Evolutionary conservation across 2,329 filamentous ascomycete species (phyloP), one percentile per base, ranked within the genome.

Genomic region (Helotiales sp.): DNA sequence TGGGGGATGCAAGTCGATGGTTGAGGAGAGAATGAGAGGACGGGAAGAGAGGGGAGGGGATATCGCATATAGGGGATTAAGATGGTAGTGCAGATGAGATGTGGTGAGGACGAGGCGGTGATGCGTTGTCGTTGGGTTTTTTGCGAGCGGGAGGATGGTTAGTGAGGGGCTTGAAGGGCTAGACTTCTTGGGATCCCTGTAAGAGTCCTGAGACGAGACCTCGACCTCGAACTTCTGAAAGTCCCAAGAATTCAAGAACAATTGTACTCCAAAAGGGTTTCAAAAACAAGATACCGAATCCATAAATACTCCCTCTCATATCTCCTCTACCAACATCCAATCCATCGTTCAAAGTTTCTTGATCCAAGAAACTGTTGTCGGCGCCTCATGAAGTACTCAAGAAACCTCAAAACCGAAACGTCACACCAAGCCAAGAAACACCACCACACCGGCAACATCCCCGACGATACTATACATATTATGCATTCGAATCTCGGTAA

Each of bases 401-500:
- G 10, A 15, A 12, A 13, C 33, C 33, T n/a, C 8, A 15, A 5
- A 36, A 4, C 2, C 36, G 36, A 52, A 52, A 52, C 49, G 33
- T 34, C 49, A 40, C 49, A 40, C 15, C 9, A 29, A 34, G 49
- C 10, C 24, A 40, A 52, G 49, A 52, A 52, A 52, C 24, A 19
- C 19, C n/a, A n/a, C n/a, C n/a, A n/a, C n/a, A n/a, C n/a, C n/a
- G n/a, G n/a, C n/a, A n/a, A n/a, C 17, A 40, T 29, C 15, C 15
- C 29, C 24, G 19, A 7, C 40, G 33, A 25, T 42, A 46, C 9
- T 7, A 7, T 24, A 4, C 15, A 29, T n/a, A 8, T 31, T 51
- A 52, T 52, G 15, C 15, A n/a, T 46, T 30, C 5, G 9, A 47
- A 54, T 54, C 40, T 54, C 52, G 40, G 29, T 22, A 47, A 54